Base-by-base conservation (phyloP, 2,329 filamentous ascomycete genomes). In the Aschersonia sp. region DNA sequence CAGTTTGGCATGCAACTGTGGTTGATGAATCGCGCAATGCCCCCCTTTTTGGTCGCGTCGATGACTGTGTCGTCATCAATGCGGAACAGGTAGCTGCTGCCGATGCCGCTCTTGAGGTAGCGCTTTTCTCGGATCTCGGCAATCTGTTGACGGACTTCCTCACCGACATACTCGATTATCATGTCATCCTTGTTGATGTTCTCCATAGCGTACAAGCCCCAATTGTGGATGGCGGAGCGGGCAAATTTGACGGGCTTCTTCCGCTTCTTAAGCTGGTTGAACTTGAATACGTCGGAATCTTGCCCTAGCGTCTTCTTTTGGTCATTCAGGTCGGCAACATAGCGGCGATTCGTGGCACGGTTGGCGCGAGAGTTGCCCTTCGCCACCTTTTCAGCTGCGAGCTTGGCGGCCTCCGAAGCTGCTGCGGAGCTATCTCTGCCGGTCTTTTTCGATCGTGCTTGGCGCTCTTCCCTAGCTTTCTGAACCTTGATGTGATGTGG, bases 161-260 rank as follows among this genome's bases (percentile, higher is more conserved):
- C 92, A 51, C 92, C 92, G 9, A 98, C 92, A 62, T 98, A 98
- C 68, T 98, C 92, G 60, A 98, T 98, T 62, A 98, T 98, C 88
- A 98, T 96, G 66, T 98, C 92, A 63, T 95, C 94, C 63, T 90
- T 88, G 51, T 85, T 79, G 53, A 98, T 98, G 60, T 94, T 92
- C 67, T 98, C 92, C 73, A 96, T 90, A 4, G 92, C 89, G 61
- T 98, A 98, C 31, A 98, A 70, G 31, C 92, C 92, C 92, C 92
- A 98, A 59, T 96, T 97, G 68, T 98, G 92, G 57, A 98, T 98
- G 43, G 92, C 92, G 46, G 92, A 98, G 43, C 92, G 80, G 49
- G 90, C 92, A 66, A 98, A 98, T 62, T 94, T 92, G 63, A 98
- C 92, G 1, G 90, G 89, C 73, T 98, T 98, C 79, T 97, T 98